phyloP scores from a whole-genome alignment of 1,139 yeast genomes.

The Pichia sp. region DNA sequence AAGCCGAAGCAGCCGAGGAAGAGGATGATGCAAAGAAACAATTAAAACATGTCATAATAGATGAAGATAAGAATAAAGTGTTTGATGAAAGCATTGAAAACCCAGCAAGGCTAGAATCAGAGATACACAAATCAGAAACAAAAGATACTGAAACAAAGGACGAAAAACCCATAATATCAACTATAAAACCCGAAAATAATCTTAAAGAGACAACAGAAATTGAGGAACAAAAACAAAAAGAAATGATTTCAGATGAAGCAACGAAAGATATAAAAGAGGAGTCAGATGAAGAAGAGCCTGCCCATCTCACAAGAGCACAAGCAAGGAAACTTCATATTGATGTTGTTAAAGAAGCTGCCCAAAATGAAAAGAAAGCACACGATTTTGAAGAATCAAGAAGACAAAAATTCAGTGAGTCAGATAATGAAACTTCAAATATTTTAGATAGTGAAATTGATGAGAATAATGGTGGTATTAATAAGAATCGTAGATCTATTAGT shows the following conservation, averaged over 20 bases:
- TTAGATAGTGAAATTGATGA: conserved; percentile 6
- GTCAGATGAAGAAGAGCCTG: conserved; percentile 13
- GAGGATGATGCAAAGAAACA: not conserved
- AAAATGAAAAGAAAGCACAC: conserved; percentile 6
- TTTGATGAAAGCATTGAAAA: not conserved
- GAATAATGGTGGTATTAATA: not conserved
- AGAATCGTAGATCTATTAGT: conserved; percentile 1
- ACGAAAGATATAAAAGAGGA: conserved; percentile 1
- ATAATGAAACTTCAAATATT: not conserved
- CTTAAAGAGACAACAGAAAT: not conserved
- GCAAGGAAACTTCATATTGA: conserved; percentile 11
- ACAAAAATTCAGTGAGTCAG: not conserved
- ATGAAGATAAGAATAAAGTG: conserved; percentile 14
- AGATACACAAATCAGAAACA: not conserved
- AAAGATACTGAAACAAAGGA: not conserved
- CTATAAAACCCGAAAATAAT: not conserved
- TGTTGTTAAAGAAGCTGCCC: conserved; percentile 9
- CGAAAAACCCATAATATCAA: not conserved
- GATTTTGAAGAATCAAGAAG: conserved; percentile 6
- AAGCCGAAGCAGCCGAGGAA: not conserved
- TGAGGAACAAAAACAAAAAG: not conserved
- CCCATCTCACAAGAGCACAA: conserved; percentile 14
- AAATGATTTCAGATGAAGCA: conserved; percentile 2
- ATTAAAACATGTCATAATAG: conserved; percentile 14
- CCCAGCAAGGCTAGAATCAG: not conserved